These are phyloP conservation scores for Candida yuanshanica DNA, from an alignment of 805 yeast species.

Conservation along the genomic window DNA sequence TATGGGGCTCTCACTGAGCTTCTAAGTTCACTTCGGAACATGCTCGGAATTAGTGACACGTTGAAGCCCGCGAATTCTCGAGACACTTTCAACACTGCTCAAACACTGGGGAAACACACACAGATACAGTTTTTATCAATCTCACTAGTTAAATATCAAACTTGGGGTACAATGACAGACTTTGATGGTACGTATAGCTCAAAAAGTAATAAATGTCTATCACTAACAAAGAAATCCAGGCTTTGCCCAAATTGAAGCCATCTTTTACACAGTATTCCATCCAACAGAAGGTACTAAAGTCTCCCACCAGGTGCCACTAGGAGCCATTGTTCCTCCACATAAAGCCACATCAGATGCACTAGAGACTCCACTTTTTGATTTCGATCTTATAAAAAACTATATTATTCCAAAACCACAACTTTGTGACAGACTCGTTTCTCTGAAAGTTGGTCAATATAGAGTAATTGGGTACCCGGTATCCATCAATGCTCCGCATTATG, in stretches of 20 bases:
- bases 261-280: conserved; percentile 88
- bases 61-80: no score
- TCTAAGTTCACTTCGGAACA: no score
- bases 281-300: conserved; percentile 95
- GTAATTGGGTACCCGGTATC: conserved; percentile 88
- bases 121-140: no score
- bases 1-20: no score
- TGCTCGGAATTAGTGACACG: no score
- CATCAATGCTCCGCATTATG: conserved; percentile 66
- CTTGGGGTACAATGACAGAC: conserved; percentile 2
- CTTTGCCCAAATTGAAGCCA: conserved; percentile 81
- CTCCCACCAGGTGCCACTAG: conserved; percentile 83
- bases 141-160: neutral
- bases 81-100: no score
- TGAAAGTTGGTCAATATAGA: conserved; percentile 63
- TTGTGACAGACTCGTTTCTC: conserved; percentile 74
- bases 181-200: conserved; percentile 25
- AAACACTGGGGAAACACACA: no score
- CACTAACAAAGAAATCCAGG: conserved; percentile 42
- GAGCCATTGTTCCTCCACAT: conserved; percentile 43
- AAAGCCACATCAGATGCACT: conserved; percentile 26
- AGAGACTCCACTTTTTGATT: conserved; percentile 51
- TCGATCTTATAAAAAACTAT: conserved; percentile 83
- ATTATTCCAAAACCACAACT: conserved; percentile 90
- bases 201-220: neutral